Evolutionary conservation across 768 basidiomycete genomes (phyloP), one percentile per base, ranked within the genome.

Genomic region (Suillus occidentalis): DNA sequence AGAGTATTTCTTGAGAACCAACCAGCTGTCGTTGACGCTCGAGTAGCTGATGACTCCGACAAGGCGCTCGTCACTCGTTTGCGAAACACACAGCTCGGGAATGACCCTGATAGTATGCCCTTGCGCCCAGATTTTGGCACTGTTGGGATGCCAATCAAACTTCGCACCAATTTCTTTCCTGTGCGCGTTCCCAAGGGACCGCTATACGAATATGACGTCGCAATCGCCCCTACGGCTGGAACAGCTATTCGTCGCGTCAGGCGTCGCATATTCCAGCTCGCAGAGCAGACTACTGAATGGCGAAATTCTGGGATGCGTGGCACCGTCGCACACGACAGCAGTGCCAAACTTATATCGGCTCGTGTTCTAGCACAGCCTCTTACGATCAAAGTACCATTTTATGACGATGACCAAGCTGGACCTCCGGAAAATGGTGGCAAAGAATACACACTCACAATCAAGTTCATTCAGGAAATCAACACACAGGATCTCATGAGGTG

Each of bases 131-230:
- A 77, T 61, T 85, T 79, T 69, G 84, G 84, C 40, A 80, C 75
- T 0, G 70, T 68, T 4, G 84, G 84, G 31, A 76, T 25, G 18
- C 67, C 72, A 49, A 79, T 86, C 73, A 83, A 79, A 62, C 76
- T 87, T 47, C 82, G 84, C 25, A 73, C 84, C 3, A 85, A 85
- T 62, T 85, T 85, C 74, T 85, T 87, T 69, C 78, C 84, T 10
- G 71, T 87, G 25, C 73, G 72, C 18, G 74, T 84, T 20, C 83
- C 84, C 7, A 81, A 80, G 63, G 79, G 78, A 7, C 80, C 82
- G 1, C 52, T 87, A 28, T 77, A 78, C 66, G 84, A 85, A 63
- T 85, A 85, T 63, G 82, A 82, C 58, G 77, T 84, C 39, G 67
- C 73, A n/a, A 78, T 83, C 25, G 69, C 75, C 0, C 84, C 83